phyloP scores from a whole-genome alignment of 768 basidiomycete genomes.

The Leucogyrophana mollusca region DNA sequence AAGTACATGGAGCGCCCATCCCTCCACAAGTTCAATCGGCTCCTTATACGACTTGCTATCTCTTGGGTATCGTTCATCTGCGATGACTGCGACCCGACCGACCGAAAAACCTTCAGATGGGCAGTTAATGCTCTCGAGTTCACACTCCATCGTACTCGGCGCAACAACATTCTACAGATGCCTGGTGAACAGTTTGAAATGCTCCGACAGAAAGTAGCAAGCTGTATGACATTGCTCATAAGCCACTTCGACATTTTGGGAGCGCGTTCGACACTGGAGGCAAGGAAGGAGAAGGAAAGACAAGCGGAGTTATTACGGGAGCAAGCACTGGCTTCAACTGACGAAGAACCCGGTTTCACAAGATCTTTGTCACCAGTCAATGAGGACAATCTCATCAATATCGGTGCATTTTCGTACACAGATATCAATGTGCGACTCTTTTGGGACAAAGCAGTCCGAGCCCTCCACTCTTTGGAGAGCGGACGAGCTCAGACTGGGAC shows the following conservation, averaged over 20 bases:
- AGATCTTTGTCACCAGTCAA: slow-evolving; percentile 39
- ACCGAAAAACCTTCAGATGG: slow-evolving; percentile 96
- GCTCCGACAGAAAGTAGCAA: slow-evolving; percentile 88
- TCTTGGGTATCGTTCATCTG: slow-evolving; percentile 99
- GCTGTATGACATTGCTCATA: slow-evolving; percentile 95
- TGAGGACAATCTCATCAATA: slow-evolving; percentile 23
- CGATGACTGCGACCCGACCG: slow-evolving; percentile 95
- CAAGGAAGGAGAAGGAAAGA: slow-evolving; percentile 85
- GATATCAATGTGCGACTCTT: slow-evolving; percentile 69
- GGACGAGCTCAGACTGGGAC: slow-evolving; percentile 56
- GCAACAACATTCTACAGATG: slow-evolving; percentile 86
- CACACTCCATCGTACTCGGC: slow-evolving; percentile 81
- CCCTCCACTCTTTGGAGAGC: slow-evolving; percentile 65
- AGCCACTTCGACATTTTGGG: slow-evolving; percentile 98
- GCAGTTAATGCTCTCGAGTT: slow-evolving; percentile 96
- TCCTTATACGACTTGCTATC: slow-evolving; percentile 87
- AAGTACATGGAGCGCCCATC: slow-evolving; percentile 79
- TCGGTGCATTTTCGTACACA: slow-evolving; percentile 41
- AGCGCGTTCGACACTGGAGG: slow-evolving; percentile 84
- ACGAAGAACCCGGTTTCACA: slow-evolving; percentile 52
- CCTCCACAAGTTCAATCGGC: slow-evolving; percentile 73
- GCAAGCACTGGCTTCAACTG: slow-evolving; percentile 47
- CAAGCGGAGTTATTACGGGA: slow-evolving; percentile 62
- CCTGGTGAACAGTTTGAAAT: slow-evolving; percentile 88
- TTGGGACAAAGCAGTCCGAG: slow-evolving; percentile 68